These are phyloP conservation scores for Cystobasidium tubakii DNA, from an alignment of 768 basidiomycete species.

Conservation along the genomic window DNA sequence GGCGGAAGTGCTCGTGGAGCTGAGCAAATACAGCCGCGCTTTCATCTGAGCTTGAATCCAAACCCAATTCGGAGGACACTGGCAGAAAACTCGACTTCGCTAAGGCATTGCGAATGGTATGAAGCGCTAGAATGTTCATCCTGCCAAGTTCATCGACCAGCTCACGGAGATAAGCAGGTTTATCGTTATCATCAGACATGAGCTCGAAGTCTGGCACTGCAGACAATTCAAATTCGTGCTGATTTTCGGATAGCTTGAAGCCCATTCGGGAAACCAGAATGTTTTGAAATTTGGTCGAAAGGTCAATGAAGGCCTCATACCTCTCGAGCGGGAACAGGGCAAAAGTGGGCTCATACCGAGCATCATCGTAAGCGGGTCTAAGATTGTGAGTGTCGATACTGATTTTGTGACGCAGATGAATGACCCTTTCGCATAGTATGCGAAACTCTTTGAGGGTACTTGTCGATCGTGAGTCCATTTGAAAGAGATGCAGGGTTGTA, in stretches of 20 bases:
- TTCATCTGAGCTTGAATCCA: too few species aligned
- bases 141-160: slow-evolving; percentile 26
- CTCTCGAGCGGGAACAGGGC: slow-evolving; percentile 1
- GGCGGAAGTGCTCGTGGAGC: background rate
- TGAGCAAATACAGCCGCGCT: background rate
- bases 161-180: background rate
- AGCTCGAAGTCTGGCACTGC: background rate
- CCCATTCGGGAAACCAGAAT: slow-evolving; percentile 15
- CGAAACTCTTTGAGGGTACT: background rate
- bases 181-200: background rate
- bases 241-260: background rate
- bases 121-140: background rate
- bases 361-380: slow-evolving; percentile 16
- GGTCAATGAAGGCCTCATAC: slow-evolving; percentile 11
- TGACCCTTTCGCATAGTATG: background rate
- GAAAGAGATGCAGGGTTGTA: slow-evolving; percentile 28
- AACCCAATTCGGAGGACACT: background rate
- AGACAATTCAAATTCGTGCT: background rate
- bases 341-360: slow-evolving; percentile 12
- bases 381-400: background rate
- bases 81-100: background rate
- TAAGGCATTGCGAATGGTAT: background rate
- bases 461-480: background rate
- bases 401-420: background rate
- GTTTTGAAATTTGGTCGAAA: background rate